These are phyloP conservation scores for Solanum chiquidenum DNA, from an alignment of 257 asterid species.

Conservation along the genomic window DNA sequence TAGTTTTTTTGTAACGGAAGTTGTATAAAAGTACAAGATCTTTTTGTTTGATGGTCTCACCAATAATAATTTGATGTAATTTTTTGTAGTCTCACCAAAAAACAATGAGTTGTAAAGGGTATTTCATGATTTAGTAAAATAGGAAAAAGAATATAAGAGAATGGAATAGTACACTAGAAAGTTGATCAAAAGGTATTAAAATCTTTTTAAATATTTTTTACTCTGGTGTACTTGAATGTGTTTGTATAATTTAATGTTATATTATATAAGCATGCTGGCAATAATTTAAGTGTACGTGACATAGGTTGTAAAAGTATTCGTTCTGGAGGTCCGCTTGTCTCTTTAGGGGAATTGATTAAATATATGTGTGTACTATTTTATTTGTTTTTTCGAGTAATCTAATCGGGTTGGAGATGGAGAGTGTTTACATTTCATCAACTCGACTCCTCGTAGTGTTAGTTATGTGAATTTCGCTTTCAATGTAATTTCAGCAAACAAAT, in stretches of 20 bases:
- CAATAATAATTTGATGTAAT: background rate
- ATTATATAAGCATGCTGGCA: slow-evolving; percentile 13
- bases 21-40: background rate
- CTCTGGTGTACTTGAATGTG: background rate
- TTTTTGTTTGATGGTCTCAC: background rate
- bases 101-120: background rate
- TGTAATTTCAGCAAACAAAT: slow-evolving; percentile 39
- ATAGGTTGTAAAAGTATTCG: slow-evolving; percentile 14
- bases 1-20: background rate
- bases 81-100: background rate
- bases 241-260: background rate
- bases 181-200: background rate
- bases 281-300: slow-evolving; percentile 4
- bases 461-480: background rate
- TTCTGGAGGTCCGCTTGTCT: slow-evolving; percentile 34
- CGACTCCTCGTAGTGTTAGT: background rate
- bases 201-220: background rate
- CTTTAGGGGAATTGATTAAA: background rate
- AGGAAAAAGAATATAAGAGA: background rate
- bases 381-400: background rate
- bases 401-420: background rate
- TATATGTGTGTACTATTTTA: background rate
- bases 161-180: background rate
- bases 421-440: background rate
- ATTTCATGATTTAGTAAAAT: background rate